phyloP scores from a whole-genome alignment of 257 asterid species.

The Nicotiana tomentosiformis region DNA sequence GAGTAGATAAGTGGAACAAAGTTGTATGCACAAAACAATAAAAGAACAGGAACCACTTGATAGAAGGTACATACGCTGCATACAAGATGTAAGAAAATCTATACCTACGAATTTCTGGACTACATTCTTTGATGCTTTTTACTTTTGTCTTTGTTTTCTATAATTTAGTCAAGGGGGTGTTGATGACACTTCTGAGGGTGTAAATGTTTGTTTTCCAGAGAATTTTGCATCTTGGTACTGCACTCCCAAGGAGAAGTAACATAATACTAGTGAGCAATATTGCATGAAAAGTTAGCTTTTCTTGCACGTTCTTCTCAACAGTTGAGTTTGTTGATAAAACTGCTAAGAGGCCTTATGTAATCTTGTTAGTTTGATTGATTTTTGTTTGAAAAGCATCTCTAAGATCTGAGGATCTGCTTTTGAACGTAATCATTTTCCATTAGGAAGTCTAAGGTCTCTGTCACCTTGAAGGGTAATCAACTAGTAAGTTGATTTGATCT shows the following conservation, averaged over 20 bases:
- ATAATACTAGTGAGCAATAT: no score
- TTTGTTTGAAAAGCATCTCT: neutral
- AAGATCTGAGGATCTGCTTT: neutral
- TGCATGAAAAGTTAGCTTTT: no score
- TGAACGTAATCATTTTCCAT: neutral
- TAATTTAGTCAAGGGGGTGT: neutral
- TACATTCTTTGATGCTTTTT: neutral
- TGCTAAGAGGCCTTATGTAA: no score
- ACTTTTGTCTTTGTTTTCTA: neutral
- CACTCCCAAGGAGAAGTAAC: no score
- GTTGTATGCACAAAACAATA: neutral
- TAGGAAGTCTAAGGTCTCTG: neutral
- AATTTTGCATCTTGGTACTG: no score
- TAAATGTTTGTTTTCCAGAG: no score
- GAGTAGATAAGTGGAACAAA: neutral
- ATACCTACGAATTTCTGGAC: neutral
- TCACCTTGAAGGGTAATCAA: neutral
- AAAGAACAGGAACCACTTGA: neutral
- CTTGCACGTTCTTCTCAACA: no score
- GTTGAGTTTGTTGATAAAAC: no score
- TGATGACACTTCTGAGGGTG: no score
- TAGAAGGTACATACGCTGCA: neutral
- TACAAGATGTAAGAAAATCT: neutral
- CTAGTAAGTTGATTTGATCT: neutral
- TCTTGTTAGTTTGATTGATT: neutral